Conservation (phyloP, 768 basidiomycete species). For the Kwoniella dendrophila region DNA sequence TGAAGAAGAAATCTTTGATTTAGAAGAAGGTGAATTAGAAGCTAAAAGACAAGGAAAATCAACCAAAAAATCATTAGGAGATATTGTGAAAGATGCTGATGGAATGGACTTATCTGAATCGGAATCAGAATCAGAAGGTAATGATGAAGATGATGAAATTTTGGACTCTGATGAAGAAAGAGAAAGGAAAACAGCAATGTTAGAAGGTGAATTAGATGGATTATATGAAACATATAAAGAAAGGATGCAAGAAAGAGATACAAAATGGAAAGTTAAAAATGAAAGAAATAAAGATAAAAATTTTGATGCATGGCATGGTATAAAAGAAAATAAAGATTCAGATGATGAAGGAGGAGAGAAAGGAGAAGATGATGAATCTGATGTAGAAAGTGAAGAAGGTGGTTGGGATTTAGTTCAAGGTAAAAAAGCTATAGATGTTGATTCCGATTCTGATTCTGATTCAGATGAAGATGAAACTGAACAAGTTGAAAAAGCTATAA, state of each 20-base stretch:
- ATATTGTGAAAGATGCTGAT: slow-evolving; percentile 58
- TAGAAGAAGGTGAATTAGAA: slow-evolving; percentile 65
- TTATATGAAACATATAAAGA: slow-evolving; percentile 86
- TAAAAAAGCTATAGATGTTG: slow-evolving; percentile 47
- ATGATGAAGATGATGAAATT: slow-evolving; percentile 57
- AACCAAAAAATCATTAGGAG: slow-evolving; percentile 58
- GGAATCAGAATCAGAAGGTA: slow-evolving; percentile 48
- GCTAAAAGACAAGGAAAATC: slow-evolving; percentile 57
- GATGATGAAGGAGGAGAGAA: slow-evolving; percentile 42
- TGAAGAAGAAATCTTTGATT: slow-evolving; percentile 84
- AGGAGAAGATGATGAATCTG: slow-evolving; percentile 56
- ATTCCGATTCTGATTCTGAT: slow-evolving; percentile 61
- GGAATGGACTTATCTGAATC: slow-evolving; percentile 57
- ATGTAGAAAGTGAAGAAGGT: slow-evolving; percentile 60
- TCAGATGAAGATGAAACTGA: slow-evolving; percentile 52
- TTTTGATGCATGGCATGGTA: slow-evolving; percentile 78
- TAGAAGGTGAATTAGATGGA: slow-evolving; percentile 86
- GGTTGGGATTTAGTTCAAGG: slow-evolving; percentile 56
- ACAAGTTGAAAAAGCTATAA: slow-evolving; percentile 41
- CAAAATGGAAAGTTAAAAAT: slow-evolving; percentile 82
- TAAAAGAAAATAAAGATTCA: slow-evolving; percentile 57
- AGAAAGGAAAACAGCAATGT: slow-evolving; percentile 63
- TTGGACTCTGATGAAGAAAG: slow-evolving; percentile 65
- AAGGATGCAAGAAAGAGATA: slow-evolving; percentile 76
- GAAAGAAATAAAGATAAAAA: slow-evolving; percentile 71